These are phyloP conservation scores for Colletotrichum gloeosporioides DNA, from an alignment of 2,329 filamentous ascomycete species.

Conservation along the genomic window DNA sequence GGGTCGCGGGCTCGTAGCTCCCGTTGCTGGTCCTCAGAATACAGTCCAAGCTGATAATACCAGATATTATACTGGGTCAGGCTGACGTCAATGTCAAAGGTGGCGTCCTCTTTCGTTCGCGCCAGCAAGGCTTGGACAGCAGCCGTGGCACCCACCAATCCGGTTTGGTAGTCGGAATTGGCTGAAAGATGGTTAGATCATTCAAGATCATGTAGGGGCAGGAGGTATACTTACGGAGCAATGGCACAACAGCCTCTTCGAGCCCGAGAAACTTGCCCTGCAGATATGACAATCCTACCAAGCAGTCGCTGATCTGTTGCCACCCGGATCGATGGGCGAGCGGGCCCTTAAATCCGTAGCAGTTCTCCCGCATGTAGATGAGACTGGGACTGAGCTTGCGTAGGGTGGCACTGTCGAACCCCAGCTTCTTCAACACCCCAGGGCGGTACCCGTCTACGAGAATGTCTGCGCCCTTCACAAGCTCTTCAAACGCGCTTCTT, in stretches of 20 bases:
- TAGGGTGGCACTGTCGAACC: background rate
- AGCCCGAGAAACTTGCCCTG: background rate
- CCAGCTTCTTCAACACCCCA: background rate
- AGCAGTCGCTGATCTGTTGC: background rate
- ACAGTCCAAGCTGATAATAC: constrained; percentile 26
- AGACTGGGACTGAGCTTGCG: background rate
- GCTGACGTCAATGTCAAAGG: constrained; percentile 29
- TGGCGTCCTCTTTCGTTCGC: constrained; percentile 23
- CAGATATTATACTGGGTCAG: constrained; percentile 32
- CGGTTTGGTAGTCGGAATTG: background rate
- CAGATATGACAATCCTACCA: background rate
- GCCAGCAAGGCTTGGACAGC: constrained; percentile 13
- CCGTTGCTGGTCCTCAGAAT: constrained; percentile 17
- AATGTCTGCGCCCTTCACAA: background rate
- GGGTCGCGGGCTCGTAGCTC: constrained; percentile 21
- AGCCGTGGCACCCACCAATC: background rate
- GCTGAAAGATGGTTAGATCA: background rate
- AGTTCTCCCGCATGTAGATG: background rate
- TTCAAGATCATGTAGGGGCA: accelerated
- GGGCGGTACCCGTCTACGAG: background rate
- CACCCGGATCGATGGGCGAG: background rate
- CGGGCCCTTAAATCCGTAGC: background rate
- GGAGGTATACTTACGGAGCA: background rate
- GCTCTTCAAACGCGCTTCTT: background rate
- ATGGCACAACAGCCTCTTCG: background rate